These are phyloP conservation scores for Pichia deserticola DNA, from an alignment of 805 yeast species.

Conservation along the genomic window DNA sequence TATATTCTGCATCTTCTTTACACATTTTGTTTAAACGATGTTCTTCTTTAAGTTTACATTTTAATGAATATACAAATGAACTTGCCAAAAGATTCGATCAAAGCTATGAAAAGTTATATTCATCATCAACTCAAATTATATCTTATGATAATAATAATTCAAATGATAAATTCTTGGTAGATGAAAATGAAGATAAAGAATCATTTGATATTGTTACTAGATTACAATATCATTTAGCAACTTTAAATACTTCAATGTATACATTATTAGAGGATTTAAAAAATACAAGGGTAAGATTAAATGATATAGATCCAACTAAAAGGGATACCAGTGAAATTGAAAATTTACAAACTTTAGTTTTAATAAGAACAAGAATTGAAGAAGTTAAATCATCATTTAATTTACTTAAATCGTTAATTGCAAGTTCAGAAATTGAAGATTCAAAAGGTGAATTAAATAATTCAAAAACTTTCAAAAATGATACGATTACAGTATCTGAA, in stretches of 20 bases:
- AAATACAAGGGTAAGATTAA: conserved; percentile 24
- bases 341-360: conserved; percentile 38
- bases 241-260: conserved; percentile 49
- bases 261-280: conserved; percentile 45
- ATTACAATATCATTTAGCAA: conserved; percentile 58
- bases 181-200: not conserved
- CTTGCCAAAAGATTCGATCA: conserved; percentile 46
- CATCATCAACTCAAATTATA: conserved; percentile 33
- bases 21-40: conserved; percentile 23
- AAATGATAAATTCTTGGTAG: not conserved
- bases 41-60: conserved; percentile 45
- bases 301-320: conserved; percentile 5
- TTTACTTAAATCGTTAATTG: conserved; percentile 33
- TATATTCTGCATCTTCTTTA: conserved; percentile 11
- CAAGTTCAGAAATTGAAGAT: conserved; percentile 12
- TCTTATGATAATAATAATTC: conserved; percentile 11
- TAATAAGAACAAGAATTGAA: conserved; percentile 37
- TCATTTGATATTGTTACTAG: conserved; percentile 37
- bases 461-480: not conserved
- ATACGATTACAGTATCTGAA: conserved; percentile 18
- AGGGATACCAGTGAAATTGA: conserved; percentile 18
- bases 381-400: conserved; percentile 34
- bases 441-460: not conserved
- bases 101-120: conserved; percentile 41
- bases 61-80: conserved; percentile 58